Evolutionary conservation across 148 eudicot genomes (phyloP).

Genomic region (Salicornia ramosissima): DNA sequence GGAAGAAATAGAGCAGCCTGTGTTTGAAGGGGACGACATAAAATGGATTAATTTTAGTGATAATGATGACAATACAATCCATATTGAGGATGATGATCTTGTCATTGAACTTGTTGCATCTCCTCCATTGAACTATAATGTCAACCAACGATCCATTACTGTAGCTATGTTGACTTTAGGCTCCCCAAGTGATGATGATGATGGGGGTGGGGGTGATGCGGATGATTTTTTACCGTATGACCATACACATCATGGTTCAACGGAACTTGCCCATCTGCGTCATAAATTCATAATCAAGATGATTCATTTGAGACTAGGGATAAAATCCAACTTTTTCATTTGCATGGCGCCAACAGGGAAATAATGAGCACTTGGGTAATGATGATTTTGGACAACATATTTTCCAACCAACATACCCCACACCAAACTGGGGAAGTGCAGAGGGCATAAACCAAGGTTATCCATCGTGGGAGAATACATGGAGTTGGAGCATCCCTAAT

Average conservation of each 20-base stretch:
- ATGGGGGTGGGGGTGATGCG: neutral
- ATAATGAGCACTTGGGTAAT: neutral
- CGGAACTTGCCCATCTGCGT: neutral
- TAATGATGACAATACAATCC: neutral
- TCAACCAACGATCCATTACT: neutral
- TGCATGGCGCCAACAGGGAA: neutral
- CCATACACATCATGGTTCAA: neutral
- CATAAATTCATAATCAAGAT: neutral
- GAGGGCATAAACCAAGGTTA: neutral
- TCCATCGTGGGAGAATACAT: neutral
- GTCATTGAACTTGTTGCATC: neutral
- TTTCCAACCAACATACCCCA: neutral
- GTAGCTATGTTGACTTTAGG: neutral
- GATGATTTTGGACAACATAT: neutral
- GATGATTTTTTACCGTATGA: neutral
- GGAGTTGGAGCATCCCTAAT: neutral
- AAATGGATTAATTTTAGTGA: neutral
- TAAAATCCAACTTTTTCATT: neutral
- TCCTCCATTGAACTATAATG: neutral
- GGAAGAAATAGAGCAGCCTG: no score
- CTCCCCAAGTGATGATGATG: neutral
- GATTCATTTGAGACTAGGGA: neutral
- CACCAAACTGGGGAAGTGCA: neutral
- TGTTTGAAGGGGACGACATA: neutral
- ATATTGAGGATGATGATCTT: neutral